phyloP scores from a whole-genome alignment of 805 yeast species.

The Maudiozyma pseudohumilis region DNA sequence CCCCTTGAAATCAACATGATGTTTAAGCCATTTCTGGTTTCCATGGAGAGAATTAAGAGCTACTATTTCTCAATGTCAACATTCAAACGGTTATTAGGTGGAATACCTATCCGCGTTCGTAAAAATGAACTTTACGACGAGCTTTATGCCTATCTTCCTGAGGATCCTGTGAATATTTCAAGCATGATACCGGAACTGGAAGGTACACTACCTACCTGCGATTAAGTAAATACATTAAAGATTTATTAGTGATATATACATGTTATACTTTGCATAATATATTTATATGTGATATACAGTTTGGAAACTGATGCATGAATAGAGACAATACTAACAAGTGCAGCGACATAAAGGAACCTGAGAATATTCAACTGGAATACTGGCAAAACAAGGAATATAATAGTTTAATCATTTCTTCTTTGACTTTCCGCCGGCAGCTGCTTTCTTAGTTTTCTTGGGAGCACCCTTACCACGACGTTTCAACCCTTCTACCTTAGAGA shows the following conservation, averaged over 20 bases:
- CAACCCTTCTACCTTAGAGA: constrained; percentile 51
- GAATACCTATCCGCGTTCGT: constrained; percentile 36
- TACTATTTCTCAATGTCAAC: constrained; percentile 37
- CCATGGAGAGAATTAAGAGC: constrained; percentile 32
- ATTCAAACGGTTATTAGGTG: constrained; percentile 34
- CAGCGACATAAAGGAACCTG: background rate
- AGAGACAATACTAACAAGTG: background rate
- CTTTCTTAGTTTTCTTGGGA: constrained; percentile 60
- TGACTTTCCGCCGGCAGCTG: constrained; percentile 31
- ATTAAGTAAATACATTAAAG: background rate
- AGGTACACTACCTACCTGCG: constrained; percentile 1
- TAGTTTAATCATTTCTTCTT: constrained; percentile 23
- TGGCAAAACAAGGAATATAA: background rate
- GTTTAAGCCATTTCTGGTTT: constrained; percentile 39
- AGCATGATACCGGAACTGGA: constrained; percentile 7
- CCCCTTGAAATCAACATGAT: constrained; percentile 37
- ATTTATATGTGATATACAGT: background rate
- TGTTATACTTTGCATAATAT: background rate
- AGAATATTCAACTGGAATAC: no score
- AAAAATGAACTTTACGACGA: constrained; percentile 40
- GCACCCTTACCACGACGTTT: constrained; percentile 87
- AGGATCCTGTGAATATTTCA: constrained; percentile 23
- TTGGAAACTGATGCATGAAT: background rate
- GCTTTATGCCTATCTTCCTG: constrained; percentile 45
- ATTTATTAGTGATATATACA: background rate